Evolutionary conservation across 2,329 filamentous ascomycete species (phyloP), one percentile per base, ranked within the genome.

Genomic region (Aureobasidium musti): DNA sequence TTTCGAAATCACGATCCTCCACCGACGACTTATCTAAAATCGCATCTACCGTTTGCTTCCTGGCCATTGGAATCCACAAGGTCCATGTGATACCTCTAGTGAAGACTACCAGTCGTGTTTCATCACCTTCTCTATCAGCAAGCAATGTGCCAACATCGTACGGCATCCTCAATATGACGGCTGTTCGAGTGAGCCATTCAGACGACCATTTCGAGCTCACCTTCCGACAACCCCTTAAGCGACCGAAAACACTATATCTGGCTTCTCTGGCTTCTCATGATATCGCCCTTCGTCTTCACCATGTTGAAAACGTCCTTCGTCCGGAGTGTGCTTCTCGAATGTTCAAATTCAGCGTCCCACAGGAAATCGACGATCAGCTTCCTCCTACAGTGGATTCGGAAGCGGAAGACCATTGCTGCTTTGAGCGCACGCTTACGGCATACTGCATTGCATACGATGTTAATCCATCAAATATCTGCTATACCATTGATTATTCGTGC

Each of bases 391-490:
- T 83, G 3, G 76, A 80, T 33, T 74, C 82, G 2, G 82, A 84
- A 50, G 82, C 85, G 64, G 87, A 89, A 67, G 86, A 87, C 67
- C 83, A 84, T 63, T 79, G 79, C 67, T 84, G 81, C 71, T 85
- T 91, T 71, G 87, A 90, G 70, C 82, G 87, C 39, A 91, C 88
- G 1, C 76, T 91, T 37, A 85, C 85, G 56, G 89, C 88, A 39
- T 91, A 90, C 73, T 90, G 88, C 73, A 82, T 88, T 49, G 87
- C 87, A 23, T 91, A 90, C 73, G 84, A 86, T 67, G 80, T 89
- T 26, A 87, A 89, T 71, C 86, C 88, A 3, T 84, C 84, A 14
- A 89, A 88, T 65, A 88, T 91, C 57, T 82, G 84, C 63, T 90
- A 89, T 72, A 82, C 82, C 6, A 83, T 89, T 66, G 82, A 87